phyloP scores from a whole-genome alignment of 2,329 filamentous ascomycete species.

The Fusarium secorum region DNA sequence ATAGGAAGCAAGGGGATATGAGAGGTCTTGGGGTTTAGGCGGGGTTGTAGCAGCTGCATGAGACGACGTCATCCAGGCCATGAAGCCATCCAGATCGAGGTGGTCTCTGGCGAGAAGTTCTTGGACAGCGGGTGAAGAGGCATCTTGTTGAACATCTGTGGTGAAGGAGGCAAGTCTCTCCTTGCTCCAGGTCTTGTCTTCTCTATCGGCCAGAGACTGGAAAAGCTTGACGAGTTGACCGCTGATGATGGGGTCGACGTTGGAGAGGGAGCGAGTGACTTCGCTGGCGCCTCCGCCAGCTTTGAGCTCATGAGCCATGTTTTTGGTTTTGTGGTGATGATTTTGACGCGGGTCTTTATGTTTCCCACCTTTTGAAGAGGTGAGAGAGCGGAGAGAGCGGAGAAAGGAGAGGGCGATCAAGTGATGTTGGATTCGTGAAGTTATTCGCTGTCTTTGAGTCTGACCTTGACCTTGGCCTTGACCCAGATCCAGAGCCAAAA shows the following conservation, averaged over 20 bases:
- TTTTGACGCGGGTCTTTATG: background rate
- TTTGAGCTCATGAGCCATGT: conserved; percentile 41
- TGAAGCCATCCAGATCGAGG: conserved; percentile 58
- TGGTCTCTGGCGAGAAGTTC: conserved; percentile 43
- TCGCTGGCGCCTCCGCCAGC: conserved; percentile 59
- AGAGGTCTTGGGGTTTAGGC: conserved; percentile 60
- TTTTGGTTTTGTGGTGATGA: background rate
- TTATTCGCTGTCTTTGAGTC: conserved; percentile 31
- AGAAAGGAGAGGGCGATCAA: conserved; percentile 30
- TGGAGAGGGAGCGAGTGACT: conserved; percentile 50
- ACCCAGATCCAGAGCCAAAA: background rate
- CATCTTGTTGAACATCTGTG: conserved; percentile 55
- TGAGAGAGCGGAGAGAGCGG: conserved; percentile 16
- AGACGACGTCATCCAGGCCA: conserved; percentile 64
- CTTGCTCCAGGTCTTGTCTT: conserved; percentile 54
- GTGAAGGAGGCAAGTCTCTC: conserved; percentile 57
- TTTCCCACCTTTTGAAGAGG: conserved; percentile 4
- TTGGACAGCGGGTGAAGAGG: conserved; percentile 41
- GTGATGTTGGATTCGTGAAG: conserved; percentile 31
- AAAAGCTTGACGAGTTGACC: conserved; percentile 58
- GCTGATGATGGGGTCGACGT: conserved; percentile 52
- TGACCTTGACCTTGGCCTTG: background rate
- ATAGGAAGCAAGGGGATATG: conserved; percentile 86
- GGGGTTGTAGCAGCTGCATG: conserved; percentile 54
- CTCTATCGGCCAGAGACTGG: conserved; percentile 51